Base-by-base conservation (phyloP, 306 rosid species). In the Fagus crenata region DNA sequence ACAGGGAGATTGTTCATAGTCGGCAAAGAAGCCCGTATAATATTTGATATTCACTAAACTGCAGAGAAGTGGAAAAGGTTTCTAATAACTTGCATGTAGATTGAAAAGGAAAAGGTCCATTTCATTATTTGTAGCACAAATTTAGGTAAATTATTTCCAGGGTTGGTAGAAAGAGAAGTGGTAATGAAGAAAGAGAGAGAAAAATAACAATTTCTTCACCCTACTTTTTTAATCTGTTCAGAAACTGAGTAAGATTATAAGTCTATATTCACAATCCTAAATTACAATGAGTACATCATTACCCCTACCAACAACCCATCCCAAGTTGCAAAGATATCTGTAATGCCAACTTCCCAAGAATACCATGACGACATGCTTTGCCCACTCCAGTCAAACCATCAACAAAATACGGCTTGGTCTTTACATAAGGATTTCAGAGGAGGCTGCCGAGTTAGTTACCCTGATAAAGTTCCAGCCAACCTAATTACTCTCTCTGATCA, bases 51-150 rank as follows among this genome's bases (percentile, higher is more conserved):
- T 49, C 75, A 75, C 79, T 53, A 51, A 7, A 72, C 32, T 39
- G 53, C 75, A 73, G 42, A 46, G 41, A 68, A 79, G 55, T 69
- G 17, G 63, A 37, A 78, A 59, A 8, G 59, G 53, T 32, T 74
- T 77, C 67, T 56, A 68, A 55, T 72, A 67, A 67, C 71, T 58
- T 65, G 71, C 72, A 82, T 74, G 77, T 49, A 49, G 68, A 49
- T 55, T 73, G 49, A 18, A 67, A 31, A 76, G 11, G 3, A 41
- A 42, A 61, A 78, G 60, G 51, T 35, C 76, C 65, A 64, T 77
- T 77, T 75, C 40, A 9, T 61, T 54, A 75, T 71, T 75, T 60
- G 72, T 69, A 18, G 69, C 69, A 76, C 53, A 42, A 2, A 70
- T 13, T 7, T 28, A 70, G 14, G 17, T 67, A 2, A 49, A 43